Evolutionary conservation across 2,329 filamentous ascomycete species (phyloP).

Genomic region (Talaromyces sp.): DNA sequence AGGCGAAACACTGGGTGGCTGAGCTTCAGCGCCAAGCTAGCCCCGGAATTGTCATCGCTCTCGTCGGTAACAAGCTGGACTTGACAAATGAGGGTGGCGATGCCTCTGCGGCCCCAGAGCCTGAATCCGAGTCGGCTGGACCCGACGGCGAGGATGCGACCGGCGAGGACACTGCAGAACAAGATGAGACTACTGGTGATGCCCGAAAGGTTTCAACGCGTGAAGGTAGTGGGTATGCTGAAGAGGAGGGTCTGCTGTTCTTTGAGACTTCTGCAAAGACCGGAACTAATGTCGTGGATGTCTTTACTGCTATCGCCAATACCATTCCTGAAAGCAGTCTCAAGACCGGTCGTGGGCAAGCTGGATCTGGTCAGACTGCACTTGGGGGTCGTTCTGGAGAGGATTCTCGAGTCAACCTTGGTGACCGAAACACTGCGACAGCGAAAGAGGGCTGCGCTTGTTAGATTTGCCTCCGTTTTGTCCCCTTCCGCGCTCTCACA

Average conservation of each 20-base stretch:
- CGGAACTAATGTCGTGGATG: slow-evolving; percentile 88
- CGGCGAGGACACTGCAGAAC: slow-evolving; percentile 56
- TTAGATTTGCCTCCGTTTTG: slow-evolving; percentile 45
- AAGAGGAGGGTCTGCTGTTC: slow-evolving; percentile 91
- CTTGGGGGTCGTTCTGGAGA: slow-evolving; percentile 56
- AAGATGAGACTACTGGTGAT: slow-evolving; percentile 67
- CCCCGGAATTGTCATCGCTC: slow-evolving; percentile 92
- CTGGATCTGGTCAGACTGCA: slow-evolving; percentile 58
- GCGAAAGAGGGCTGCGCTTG: slow-evolving; percentile 92
- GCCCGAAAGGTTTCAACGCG: slow-evolving; percentile 87
- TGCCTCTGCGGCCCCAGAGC: slow-evolving; percentile 31
- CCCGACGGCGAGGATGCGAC: slow-evolving; percentile 46
- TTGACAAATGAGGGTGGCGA: slow-evolving; percentile 66
- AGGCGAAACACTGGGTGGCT: slow-evolving; percentile 98
- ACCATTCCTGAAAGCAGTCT: slow-evolving; percentile 95
- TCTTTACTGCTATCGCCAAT: slow-evolving; percentile 97
- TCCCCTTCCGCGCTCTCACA: slow-evolving; percentile 1
- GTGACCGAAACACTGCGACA: slow-evolving; percentile 70
- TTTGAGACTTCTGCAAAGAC: slow-evolving; percentile 99
- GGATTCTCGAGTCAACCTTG: slow-evolving; percentile 76
- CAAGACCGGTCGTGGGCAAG: slow-evolving; percentile 79
- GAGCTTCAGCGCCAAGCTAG: slow-evolving; percentile 95
- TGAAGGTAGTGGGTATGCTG: slow-evolving; percentile 89
- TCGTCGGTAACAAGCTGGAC: slow-evolving; percentile 97
- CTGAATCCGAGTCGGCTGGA: slow-evolving; percentile 39